Evolutionary conservation across 768 basidiomycete genomes (phyloP).

Genomic region (Lactarius vividus): DNA sequence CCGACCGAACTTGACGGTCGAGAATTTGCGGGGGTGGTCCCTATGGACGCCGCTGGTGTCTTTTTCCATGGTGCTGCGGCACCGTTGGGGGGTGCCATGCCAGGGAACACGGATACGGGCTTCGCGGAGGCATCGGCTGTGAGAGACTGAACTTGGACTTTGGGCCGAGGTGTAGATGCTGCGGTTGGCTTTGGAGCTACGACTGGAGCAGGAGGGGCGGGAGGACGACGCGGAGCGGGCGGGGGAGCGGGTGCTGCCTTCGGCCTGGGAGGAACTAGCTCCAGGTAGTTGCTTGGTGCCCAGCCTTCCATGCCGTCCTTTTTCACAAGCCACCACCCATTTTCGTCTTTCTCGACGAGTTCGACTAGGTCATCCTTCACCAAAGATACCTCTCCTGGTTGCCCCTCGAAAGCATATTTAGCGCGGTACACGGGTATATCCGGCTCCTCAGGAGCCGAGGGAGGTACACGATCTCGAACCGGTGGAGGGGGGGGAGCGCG

Average conservation of each 20-base stretch:
- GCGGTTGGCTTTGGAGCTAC: constrained; percentile 18
- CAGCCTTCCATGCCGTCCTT: constrained; percentile 82
- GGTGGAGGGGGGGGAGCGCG: constrained; percentile 47
- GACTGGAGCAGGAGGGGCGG: constrained; percentile 37
- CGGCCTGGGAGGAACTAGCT: constrained; percentile 67
- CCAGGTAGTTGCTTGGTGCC: constrained; percentile 94
- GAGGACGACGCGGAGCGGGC: constrained; percentile 41
- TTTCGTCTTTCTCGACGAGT: constrained; percentile 86
- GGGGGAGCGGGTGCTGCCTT: constrained; percentile 66
- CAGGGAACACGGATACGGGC: constrained; percentile 80
- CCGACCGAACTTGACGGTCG: constrained; percentile 51
- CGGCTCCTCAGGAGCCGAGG: constrained; percentile 54
- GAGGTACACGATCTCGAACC: constrained; percentile 46
- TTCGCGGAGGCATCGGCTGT: constrained; percentile 64
- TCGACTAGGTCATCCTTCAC: constrained; percentile 92
- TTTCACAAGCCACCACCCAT: constrained; percentile 98
- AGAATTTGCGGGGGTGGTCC: constrained; percentile 45
- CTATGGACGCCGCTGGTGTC: constrained; percentile 35
- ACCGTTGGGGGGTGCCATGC: constrained; percentile 66
- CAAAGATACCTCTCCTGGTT: constrained; percentile 88
- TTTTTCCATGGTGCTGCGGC: constrained; percentile 76
- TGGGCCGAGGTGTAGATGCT: constrained; percentile 34
- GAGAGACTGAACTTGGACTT: constrained; percentile 39
- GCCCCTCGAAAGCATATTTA: constrained; percentile 89
- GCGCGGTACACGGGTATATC: constrained; percentile 77